A percentile compares a stretch with the other conserved stretches of the same genome.
These are phyloP conservation scores for Pseudogymnoascus sp. DNA, from an alignment of 2,329 filamentous ascomycete genomes.

Conservation along the genomic window DNA sequence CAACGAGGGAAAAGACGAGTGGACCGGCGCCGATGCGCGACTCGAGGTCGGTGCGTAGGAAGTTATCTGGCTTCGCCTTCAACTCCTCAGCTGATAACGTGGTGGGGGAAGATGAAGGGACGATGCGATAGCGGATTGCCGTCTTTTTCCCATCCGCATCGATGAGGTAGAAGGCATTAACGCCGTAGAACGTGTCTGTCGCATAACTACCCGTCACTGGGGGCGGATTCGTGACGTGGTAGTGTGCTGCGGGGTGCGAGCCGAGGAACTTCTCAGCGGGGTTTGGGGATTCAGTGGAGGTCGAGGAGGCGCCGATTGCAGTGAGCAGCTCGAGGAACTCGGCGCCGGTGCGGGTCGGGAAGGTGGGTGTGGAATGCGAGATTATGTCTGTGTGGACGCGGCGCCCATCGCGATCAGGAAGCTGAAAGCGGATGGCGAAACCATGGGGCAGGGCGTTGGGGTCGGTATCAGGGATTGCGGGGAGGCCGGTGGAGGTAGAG, in stretches of 20 bases:
- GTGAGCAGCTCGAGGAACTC: conserved; percentile 43
- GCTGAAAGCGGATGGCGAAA: conserved; percentile 40
- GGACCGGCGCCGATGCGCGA: conserved; percentile 29
- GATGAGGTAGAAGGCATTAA: conserved; percentile 42
- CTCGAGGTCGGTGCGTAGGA: conserved; percentile 41
- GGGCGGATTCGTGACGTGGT: conserved; percentile 42
- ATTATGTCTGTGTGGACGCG: conserved; percentile 48
- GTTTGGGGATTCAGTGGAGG: conserved; percentile 21
- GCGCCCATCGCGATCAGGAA: conserved; percentile 29
- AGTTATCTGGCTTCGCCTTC: conserved; percentile 32
- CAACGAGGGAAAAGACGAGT: conserved; percentile 39
- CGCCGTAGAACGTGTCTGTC: conserved; percentile 38
- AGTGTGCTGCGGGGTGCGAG: conserved; percentile 37
- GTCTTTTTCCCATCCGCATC: conserved; percentile 33
- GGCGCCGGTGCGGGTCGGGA: conserved; percentile 43
- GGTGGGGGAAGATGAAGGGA: conserved; percentile 36
- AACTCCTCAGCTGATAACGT: conserved; percentile 32
- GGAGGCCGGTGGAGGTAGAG: conserved; percentile 43
- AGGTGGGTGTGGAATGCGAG: conserved; percentile 42
- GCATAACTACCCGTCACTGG: conserved; percentile 41
- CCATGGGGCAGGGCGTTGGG: conserved; percentile 40
- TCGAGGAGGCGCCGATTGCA: conserved; percentile 28
- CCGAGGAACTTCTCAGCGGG: conserved; percentile 35
- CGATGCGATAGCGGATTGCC: conserved; percentile 40
- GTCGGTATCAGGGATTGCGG: conserved; percentile 40